Base-by-base conservation (phyloP, 208 protist genomes). In the Leishmania braziliensis region DNA sequence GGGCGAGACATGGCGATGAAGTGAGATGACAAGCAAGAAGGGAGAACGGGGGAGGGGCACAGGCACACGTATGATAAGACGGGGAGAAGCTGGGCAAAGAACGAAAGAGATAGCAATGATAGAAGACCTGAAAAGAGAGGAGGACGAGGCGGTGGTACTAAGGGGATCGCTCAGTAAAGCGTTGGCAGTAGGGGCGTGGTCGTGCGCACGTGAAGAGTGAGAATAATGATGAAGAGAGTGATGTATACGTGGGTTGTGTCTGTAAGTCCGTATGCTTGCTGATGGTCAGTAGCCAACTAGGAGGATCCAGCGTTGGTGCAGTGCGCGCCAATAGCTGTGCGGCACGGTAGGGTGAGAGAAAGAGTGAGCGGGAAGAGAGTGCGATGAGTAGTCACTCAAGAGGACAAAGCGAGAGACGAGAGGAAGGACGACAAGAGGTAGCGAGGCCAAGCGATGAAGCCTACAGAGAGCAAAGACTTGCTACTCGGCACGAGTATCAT, bases 1-100 rank as follows among this genome's bases (percentile, higher is more conserved):
- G 81, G 79, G 77, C 86, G 90, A 14, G 83, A 87, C 88, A 91
- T 95, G 63, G 48, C 77, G 70, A 73, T 70, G 43, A 51, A 46
- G 48, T 33, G 12, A 53, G n/a, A 58, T 26, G 29, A 14, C 29
- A 16, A 50, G 18, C 36, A 10, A 33, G 20, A 43, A 14, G 66
- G 18, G 39, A 50, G 23, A 14, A 18, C 39, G 9, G 9, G 26
- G 39, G 36, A 0, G 36, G 36, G 36, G 36, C 39, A 12, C 20
- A 43, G 29, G 48, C 8, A 48, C 29, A 48, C 39, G 39, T 50
- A 14, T 12, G 46, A 5, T n/a, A 72, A 29, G 18, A 53, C 9
- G 16, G 74, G 63, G 46, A 69, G 53, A 36, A 60, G 1, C 56
- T 62, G 56, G 56, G 18, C 12, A 26, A 62, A 62, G n/a, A n/a